Base-by-base conservation (phyloP, 441 rosid species). In the Erodium texanum region DNA sequence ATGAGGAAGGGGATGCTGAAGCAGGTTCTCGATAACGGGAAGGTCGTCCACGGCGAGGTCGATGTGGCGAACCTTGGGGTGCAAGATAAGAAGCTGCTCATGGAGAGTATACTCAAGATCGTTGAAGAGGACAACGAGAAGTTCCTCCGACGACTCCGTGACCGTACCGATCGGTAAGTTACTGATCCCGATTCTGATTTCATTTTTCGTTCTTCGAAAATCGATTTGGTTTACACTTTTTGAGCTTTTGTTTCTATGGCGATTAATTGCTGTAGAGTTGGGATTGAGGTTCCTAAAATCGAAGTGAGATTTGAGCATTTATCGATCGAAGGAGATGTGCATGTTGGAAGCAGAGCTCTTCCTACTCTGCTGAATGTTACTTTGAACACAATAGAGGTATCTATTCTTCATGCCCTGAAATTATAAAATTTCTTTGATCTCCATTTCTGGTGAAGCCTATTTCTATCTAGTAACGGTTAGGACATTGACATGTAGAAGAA, bases 381-480 rank as follows among this genome's bases (percentile, higher is more conserved):
- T 19, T 19, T 56, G 62, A 56, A 56, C 62, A 66, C 85, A 3
- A 24, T 86, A 0, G 94, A 92, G 96, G 98, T 92, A 24, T 3
- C 20, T 61, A 12, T 8, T 2, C 27, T 59, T 14, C 3, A 0
- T 38, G n/a, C 38, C 38, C 38, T 5, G 38, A 34, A 34, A 34
- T 34, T 5, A 34, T 34, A 34, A 34, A 10, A 34, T 18, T 54
- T 54, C 6, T 20, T 18, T 6, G 4, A 10, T 19, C 0, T 54
- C 19, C 10, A 7, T 18, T 48, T 1, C n/a, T 48, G 54, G 54
- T 48, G n/a, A 48, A 14, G 61, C 16, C 16, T 19, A 19, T 54
- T 54, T 54, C 23, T 20, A 18, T 6, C 20, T 16, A 18, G 20
- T 16, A 41, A 41, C 10, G 48, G 2, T 41, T 41, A 9, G 59